Evolutionary conservation across 352 stramenopile genomes (phyloP).

Genomic region (Globisporangium abappressorium): DNA sequence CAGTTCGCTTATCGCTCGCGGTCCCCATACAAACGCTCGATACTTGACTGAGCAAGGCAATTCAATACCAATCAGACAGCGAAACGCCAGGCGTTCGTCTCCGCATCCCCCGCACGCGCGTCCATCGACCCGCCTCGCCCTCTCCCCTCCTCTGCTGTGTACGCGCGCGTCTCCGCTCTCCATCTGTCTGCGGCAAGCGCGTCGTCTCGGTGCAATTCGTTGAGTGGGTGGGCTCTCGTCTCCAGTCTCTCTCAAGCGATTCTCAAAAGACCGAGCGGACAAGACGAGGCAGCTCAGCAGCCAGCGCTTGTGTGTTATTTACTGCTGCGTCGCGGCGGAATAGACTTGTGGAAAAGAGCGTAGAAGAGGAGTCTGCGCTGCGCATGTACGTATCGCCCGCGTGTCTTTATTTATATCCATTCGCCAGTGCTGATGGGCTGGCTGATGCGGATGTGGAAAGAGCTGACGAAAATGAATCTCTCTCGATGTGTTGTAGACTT

Average conservation of each 20-base stretch:
- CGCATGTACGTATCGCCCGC: background rate
- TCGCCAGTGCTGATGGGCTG: background rate
- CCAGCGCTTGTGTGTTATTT: background rate
- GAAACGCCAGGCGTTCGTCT: conserved; percentile 7
- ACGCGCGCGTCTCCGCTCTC: background rate
- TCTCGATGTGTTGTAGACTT: background rate
- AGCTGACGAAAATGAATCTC: conserved; percentile 1
- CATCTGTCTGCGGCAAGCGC: background rate
- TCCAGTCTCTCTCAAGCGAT: background rate
- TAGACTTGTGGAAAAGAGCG: background rate
- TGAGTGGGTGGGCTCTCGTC: background rate
- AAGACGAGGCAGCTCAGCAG: background rate
- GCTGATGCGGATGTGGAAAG: no score
- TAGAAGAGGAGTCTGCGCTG: background rate
- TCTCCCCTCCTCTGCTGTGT: background rate
- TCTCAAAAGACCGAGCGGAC: background rate
- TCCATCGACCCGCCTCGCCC: background rate
- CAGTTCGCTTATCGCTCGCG: conserved; percentile 1
- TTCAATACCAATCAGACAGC: conserved; percentile 8
- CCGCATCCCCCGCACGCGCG: background rate
- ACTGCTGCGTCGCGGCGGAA: background rate
- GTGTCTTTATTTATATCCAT: background rate
- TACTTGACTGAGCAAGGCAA: conserved; percentile 7
- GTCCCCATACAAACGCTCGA: conserved; percentile 5
- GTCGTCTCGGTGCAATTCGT: background rate